Percentiles rank a stretch among this genome's conserved stretches.
These are phyloP conservation scores for Penicillium decumbens DNA, from an alignment of 2,329 filamentous ascomycete species.

Conservation along the genomic window DNA sequence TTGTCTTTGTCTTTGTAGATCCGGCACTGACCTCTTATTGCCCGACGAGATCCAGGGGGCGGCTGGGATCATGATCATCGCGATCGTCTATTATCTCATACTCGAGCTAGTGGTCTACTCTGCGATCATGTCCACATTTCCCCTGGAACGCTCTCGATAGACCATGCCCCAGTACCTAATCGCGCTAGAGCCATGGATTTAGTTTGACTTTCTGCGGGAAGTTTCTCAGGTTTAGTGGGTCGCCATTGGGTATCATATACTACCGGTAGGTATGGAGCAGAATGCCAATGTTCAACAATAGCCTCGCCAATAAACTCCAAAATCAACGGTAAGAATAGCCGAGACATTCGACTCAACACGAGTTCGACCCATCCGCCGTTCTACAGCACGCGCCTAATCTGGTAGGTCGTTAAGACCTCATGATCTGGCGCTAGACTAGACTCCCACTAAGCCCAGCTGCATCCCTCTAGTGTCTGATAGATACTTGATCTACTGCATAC, in stretches of 20 bases:
- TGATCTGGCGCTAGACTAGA: not conserved
- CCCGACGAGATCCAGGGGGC: not conserved
- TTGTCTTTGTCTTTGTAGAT: not conserved
- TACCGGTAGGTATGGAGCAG: too few species aligned
- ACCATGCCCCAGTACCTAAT: not conserved
- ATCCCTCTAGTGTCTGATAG: not conserved
- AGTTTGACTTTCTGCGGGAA: not conserved
- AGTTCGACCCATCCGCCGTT: not conserved
- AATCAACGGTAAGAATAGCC: not conserved
- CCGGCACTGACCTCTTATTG: not conserved
- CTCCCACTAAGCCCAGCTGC: not conserved
- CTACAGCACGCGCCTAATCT: not conserved
- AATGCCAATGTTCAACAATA: too few species aligned
- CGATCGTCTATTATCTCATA: slow-evolving; percentile 23
- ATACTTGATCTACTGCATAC: not conserved
- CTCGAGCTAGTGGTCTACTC: not conserved
- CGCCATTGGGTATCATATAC: too few species aligned
- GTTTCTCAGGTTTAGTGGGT: not conserved
- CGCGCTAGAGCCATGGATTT: not conserved
- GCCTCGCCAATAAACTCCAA: not conserved
- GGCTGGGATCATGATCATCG: slow-evolving; percentile 15
- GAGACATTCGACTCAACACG: not conserved
- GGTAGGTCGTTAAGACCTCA: not conserved
- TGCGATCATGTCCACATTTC: not conserved
- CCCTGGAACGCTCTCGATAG: not conserved